phyloP scores from a whole-genome alignment of 1,284 basidiomycete genomes.

The Sporisorium exsertum region DNA sequence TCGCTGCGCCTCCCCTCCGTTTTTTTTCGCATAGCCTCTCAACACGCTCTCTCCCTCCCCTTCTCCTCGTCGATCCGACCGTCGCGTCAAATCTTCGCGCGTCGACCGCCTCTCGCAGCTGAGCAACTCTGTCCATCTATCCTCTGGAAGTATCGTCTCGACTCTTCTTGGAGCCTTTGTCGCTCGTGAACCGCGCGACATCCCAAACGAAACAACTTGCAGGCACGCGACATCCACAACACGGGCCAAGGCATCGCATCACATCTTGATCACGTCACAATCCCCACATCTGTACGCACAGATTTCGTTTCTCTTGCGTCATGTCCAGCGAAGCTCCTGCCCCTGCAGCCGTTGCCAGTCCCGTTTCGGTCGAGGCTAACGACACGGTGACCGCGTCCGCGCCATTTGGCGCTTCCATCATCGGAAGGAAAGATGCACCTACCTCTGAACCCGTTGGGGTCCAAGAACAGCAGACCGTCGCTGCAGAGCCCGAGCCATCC shows the following conservation, averaged over 20 bases:
- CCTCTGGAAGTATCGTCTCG: neutral
- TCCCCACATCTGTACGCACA: neutral
- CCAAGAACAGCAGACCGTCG: conserved; percentile 6
- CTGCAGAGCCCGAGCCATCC: conserved; percentile 12
- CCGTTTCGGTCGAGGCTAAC: conserved; percentile 10
- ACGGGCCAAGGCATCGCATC: neutral
- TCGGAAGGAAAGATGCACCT: conserved; percentile 13
- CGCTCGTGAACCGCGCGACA: neutral
- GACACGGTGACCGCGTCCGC: neutral
- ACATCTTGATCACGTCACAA: neutral
- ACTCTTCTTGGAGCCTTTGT: neutral
- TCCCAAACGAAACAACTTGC: neutral
- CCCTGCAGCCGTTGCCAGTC: conserved; percentile 17
- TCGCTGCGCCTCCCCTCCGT: neutral
- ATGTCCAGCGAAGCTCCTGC: conserved; percentile 30
- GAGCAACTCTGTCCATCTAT: neutral
- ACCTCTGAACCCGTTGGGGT: conserved; percentile 5
- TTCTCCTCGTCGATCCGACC: neutral
- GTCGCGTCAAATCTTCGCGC: conserved; percentile 7
- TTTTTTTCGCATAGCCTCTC: conserved; percentile 1
- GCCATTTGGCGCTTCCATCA: conserved; percentile 14
- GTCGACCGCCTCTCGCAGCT: neutral
- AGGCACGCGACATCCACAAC: conserved; percentile 2
- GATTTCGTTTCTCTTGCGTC: neutral
- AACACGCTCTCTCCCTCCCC: neutral